Evolutionary conservation across 331 rosid species (phyloP), one percentile per base, ranked within the genome.

Genomic region (Stylosanthes scabra): DNA sequence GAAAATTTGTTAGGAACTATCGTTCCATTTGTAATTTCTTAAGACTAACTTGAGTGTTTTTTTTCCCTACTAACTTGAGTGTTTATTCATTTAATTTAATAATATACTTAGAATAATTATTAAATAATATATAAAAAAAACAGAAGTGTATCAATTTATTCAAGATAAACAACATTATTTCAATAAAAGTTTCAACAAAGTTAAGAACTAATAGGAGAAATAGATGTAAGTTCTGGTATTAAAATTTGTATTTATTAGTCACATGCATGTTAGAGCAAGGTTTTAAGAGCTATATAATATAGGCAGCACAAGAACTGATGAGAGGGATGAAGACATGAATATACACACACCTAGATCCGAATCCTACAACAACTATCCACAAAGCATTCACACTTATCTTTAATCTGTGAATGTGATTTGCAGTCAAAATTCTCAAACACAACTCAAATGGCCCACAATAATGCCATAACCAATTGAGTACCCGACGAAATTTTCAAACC

Each of bases 321-420:
- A 9, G 9, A 6, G 44, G 9, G 8, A 31, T 10, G 3, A 59
- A 2, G 11, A 28, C 42, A 29, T 8, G 41, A 59, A 11, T 14
- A 1, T 60, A 37, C 64, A 7, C n/a, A n/a, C 7, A 34, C 12
- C 10, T 39, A 8, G 66, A 12, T 61, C 42, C 40, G 67, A 61
- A 61, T 61, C 49, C 13, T 37, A 8, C 10, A 8, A 20, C 25
- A 20, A 5, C 25, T 63, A 14, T 40, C 34, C 50, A 41, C 31
- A 63, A 41, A 63, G 68, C 68, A 63, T 63, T n/a, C 34, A 14
- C 51, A 41, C 11, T 63, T 63, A 63, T 40, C 68, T 40, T 31
- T 41, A n/a, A 15, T 9, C 8, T 40, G n/a, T 9, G 51, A 15
- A 28, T 52, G 27, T 14, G 58, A 14, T 15, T 15, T 15, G 13